Percentiles rank a stretch among this genome's conserved stretches.
Evolutionary conservation across 23 red algal genomes (phyloP).

Genomic region (Chondrus crispus): DNA sequence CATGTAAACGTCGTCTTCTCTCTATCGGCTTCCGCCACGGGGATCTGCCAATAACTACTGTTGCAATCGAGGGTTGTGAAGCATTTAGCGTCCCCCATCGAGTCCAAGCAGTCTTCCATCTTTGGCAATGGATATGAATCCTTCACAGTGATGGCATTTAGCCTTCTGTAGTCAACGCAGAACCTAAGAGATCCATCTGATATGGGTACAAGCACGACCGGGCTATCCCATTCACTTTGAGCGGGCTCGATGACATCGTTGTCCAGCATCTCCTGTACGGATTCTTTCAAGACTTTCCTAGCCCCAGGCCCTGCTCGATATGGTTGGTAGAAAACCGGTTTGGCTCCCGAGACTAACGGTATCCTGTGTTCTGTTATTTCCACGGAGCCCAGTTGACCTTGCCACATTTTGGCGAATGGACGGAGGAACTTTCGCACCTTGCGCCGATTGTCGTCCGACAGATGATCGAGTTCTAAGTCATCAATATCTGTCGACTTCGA

Average conservation of each 20-base stretch:
- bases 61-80: neutral
- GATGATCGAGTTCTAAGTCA: neutral
- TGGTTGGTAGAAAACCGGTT: neutral
- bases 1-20: conserved; percentile 13
- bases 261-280: neutral
- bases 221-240: neutral
- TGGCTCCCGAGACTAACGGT: neutral
- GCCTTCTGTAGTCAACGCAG: neutral
- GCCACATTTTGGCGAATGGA: neutral
- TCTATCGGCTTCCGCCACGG: neutral
- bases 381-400: neutral
- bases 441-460: neutral
- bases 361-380: neutral
- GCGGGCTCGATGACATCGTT: conserved; percentile 12
- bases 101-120: conserved; percentile 22
- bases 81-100: neutral
- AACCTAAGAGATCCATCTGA: neutral
- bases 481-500: too few species aligned
- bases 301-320: neutral
- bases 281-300: neutral
- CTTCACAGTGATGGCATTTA: neutral
- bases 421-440: neutral
- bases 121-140: neutral
- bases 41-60: neutral
- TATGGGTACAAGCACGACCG: conserved; percentile 18